Evolutionary conservation across 805 yeast species (phyloP), one percentile per base, ranked within the genome.

Genomic region (Osmozyma mogii): DNA sequence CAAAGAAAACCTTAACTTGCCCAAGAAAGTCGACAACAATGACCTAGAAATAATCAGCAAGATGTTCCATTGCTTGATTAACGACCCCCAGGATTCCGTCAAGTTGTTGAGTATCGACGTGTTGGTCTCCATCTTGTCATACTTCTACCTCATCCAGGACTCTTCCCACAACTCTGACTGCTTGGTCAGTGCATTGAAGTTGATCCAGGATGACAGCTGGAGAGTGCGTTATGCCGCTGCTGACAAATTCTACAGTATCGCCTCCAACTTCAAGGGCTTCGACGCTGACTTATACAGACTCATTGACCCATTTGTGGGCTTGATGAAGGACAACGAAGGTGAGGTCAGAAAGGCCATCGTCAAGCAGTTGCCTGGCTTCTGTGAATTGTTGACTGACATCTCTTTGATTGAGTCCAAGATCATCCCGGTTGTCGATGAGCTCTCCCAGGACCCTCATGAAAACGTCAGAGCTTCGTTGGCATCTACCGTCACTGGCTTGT

Each of bases 161-260:
- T 53, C 48, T 13, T 58, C 76, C 12, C 83, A 78, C 52, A 69
- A 75, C 43, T 66, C 71, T 27, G 82, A 78, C 41, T 64, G 82
- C 34, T 65, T 82, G 37, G 63, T 68, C 29, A 72, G 78, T 40
- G 70, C 94, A 3, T 68, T 80, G 40, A 74, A 75, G 40, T 68
- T 92, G 42, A 78, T 84, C 35, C 72, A 69, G 40, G 98, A 92
- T 61, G 85, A 84, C 57, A 81, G 94, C 49, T 92, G 99, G 99
- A 78, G 98, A 57, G 97, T 92, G 34, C 78, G 98, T 49, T 92
- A 89, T 59, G 87, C 92, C 78, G 94, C 95, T 19, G 95, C 96
- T n/a, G 96, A 89, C 53, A 72, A 87, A 46, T 88, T 87, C 50
- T 84, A 78, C 44, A 64, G 67, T 38, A 70, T 92, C 36, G 84